Conservation (phyloP, 306 rosid genomes). For the Casuarina cunninghamiana region DNA sequence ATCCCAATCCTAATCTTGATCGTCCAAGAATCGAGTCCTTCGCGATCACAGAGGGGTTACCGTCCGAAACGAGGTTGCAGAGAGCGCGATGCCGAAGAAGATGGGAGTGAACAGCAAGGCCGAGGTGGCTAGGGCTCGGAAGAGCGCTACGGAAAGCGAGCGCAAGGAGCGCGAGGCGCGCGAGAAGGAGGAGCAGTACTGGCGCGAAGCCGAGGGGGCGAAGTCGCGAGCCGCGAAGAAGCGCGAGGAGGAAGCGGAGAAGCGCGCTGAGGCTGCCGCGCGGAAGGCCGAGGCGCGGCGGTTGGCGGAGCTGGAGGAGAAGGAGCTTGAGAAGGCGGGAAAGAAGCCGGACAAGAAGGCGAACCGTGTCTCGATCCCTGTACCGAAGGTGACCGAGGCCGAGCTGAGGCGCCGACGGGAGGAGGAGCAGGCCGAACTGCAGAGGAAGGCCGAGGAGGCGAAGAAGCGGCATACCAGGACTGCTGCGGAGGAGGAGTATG, state of each 20-base stretch:
- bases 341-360: constrained; percentile 89
- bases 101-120: constrained; percentile 92
- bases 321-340: constrained; percentile 68
- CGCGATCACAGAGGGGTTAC: not conserved
- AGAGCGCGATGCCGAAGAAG: constrained; percentile 79
- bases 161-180: constrained; percentile 69
- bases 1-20: not conserved
- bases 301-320: constrained; percentile 84
- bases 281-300: constrained; percentile 88
- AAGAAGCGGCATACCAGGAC: constrained; percentile 66
- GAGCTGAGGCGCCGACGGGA: constrained; percentile 64
- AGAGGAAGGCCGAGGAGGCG: constrained; percentile 62
- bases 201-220: constrained; percentile 88
- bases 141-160: constrained; percentile 64
- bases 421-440: constrained; percentile 62
- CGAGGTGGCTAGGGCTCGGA: constrained; percentile 85
- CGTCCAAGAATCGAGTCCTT: not conserved
- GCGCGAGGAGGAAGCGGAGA: constrained; percentile 90
- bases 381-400: constrained; percentile 83
- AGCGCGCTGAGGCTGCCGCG: constrained; percentile 74
- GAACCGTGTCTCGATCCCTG: constrained; percentile 69
- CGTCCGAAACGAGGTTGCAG: constrained; percentile 10
- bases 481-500: constrained; percentile 96
- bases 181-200: constrained; percentile 72
- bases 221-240: constrained; percentile 92